A percentile compares a stretch with the other conserved stretches of the same genome.
Conservation (phyloP, 805 yeast genomes). For the Candida hispaniensis region DNA sequence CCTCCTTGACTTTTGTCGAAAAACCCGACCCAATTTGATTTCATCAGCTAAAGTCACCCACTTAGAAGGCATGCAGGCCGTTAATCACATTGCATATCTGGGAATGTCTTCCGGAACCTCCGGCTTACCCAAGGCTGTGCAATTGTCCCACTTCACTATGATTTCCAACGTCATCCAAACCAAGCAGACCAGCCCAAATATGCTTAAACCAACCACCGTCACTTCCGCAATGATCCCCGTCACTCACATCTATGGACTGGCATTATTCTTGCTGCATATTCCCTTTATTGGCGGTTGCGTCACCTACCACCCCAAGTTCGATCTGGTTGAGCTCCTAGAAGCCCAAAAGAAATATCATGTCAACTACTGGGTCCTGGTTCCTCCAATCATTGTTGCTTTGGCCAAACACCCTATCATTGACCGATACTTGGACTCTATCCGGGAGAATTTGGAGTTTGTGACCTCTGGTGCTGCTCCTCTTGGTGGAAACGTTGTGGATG, state of each 20-base stretch:
- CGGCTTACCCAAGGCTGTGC: conserved; percentile 69
- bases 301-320: conserved; percentile 10
- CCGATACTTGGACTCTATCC: conserved; percentile 35
- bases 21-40: conserved; percentile 9
- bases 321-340: conserved; percentile 11
- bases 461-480: conserved; percentile 42
- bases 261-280: conserved; percentile 21
- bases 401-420: conserved; percentile 38
- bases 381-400: conserved; percentile 35
- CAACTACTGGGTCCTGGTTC: conserved; percentile 34
- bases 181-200: conserved; percentile 30
- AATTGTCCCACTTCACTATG: conserved; percentile 49
- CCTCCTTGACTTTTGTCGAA: conserved; percentile 7
- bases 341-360: conserved; percentile 26
- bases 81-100: conserved; percentile 22
- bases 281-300: conserved; percentile 4
- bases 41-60: conserved; percentile 5
- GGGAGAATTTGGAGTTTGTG: conserved; percentile 32
- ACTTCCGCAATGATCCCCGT: conserved; percentile 23
- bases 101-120: conserved; percentile 30
- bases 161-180: conserved; percentile 28
- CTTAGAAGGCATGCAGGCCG: conserved; percentile 3
- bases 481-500: conserved; percentile 11
- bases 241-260: conserved; percentile 29
- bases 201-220: conserved; percentile 35